phyloP scores from a whole-genome alignment of 192 early-diverging fungal genomes.

The Rhizophagus prolifer region DNA sequence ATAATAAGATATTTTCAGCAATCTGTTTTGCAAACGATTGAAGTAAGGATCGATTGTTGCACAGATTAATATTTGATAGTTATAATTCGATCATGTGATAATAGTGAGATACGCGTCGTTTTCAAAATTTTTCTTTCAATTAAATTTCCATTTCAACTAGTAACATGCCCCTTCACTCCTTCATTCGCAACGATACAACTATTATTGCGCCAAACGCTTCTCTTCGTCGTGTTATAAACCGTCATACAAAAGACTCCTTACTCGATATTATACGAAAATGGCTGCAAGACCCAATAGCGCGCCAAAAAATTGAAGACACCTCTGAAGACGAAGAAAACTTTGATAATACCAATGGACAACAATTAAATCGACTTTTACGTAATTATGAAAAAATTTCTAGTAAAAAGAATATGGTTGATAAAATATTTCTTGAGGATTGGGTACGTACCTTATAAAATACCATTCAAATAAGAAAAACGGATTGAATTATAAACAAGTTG shows the following conservation, averaged over 20 bases:
- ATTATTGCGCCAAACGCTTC: slow-evolving; percentile 11
- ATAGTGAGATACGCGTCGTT: background rate
- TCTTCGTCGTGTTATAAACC: slow-evolving; percentile 38
- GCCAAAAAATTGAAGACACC: slow-evolving; percentile 13
- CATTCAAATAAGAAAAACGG: too few relatives aligned
- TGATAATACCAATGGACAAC: slow-evolving; percentile 1
- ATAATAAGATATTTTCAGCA: too few relatives aligned
- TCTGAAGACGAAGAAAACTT: slow-evolving; percentile 11
- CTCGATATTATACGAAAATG: slow-evolving; percentile 36
- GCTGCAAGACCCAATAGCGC: slow-evolving; percentile 32
- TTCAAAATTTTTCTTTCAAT: background rate
- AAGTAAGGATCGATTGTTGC: too few relatives aligned
- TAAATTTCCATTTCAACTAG: background rate
- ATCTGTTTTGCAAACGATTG: too few relatives aligned
- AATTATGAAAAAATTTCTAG: slow-evolving; percentile 1
- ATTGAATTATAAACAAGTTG: slow-evolving; percentile 36
- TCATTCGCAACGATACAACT: background rate
- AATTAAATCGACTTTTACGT: slow-evolving; percentile 18
- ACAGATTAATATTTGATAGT: too few relatives aligned
- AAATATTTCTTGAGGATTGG: slow-evolving; percentile 24
- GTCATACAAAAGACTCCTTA: slow-evolving; percentile 41
- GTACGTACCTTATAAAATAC: background rate
- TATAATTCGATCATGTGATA: background rate
- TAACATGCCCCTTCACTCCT: background rate
- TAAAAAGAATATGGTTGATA: slow-evolving; percentile 28